Conservation (phyloP, 345 rosid genomes). For the Passiflora organensis region DNA sequence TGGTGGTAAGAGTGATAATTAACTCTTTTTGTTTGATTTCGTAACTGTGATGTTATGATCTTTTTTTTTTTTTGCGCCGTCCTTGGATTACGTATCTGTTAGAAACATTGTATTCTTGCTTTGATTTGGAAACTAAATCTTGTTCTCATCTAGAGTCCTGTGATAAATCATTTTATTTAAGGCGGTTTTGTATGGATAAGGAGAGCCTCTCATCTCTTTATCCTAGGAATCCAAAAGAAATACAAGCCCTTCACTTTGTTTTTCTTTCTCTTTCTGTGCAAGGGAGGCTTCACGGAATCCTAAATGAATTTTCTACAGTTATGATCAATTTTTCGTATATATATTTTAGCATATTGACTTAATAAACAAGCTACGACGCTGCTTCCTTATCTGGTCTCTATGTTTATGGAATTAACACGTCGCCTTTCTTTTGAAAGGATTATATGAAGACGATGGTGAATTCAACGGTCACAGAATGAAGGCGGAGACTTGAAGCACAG, state of each 20-base stretch:
- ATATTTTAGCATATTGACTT: not conserved
- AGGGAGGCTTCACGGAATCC: not conserved
- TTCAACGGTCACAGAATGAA: not conserved
- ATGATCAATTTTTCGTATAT: not conserved
- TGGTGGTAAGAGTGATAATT: too few species aligned
- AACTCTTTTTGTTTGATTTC: too few species aligned
- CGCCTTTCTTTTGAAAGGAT: not conserved
- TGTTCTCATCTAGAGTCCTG: not conserved
- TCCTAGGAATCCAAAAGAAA: too few species aligned
- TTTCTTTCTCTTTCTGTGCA: slow-evolving; percentile 1
- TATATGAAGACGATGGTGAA: not conserved
- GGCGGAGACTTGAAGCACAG: not conserved
- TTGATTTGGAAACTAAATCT: too few species aligned
- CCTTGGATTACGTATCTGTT: too few species aligned
- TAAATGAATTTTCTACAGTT: too few species aligned
- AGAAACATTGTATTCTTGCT: too few species aligned
- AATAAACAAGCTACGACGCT: slow-evolving; percentile 12
- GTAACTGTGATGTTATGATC: too few species aligned
- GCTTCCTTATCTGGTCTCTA: slow-evolving; percentile 20
- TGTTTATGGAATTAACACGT: slow-evolving; percentile 3
- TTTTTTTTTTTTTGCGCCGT: too few species aligned
- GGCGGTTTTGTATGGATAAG: not conserved
- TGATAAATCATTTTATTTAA: not conserved
- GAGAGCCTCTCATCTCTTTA: not conserved
- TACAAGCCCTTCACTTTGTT: too few species aligned